Evolutionary conservation across 192 early-diverging fungal genomes (phyloP).

Genomic region (Coemansia sp.): DNA sequence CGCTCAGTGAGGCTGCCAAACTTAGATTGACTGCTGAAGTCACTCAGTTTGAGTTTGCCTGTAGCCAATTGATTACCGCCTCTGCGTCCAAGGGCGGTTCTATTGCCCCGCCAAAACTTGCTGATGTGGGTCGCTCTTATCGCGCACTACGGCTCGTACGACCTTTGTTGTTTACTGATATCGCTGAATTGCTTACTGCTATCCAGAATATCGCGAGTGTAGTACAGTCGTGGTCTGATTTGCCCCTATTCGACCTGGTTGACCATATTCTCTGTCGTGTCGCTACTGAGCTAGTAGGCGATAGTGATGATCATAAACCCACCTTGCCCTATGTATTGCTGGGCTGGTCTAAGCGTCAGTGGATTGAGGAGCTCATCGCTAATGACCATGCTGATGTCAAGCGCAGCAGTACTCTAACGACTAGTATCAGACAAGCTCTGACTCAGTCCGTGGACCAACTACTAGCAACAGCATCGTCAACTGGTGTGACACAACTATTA

Average conservation of each 20-base stretch:
- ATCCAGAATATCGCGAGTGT: not conserved
- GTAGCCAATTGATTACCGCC: slow-evolving; percentile 25
- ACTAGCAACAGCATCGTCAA: not conserved
- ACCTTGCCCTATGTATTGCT: slow-evolving; percentile 13
- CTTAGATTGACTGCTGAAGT: slow-evolving; percentile 24
- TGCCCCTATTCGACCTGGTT: slow-evolving; percentile 12
- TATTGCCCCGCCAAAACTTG: not conserved
- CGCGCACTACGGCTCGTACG: slow-evolving; percentile 23
- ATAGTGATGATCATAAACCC: not conserved
- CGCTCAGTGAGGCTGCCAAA: slow-evolving; percentile 31
- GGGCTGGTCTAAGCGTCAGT: slow-evolving; percentile 16
- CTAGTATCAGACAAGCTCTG: not conserved
- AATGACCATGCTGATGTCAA: not conserved
- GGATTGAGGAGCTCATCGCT: slow-evolving; percentile 6
- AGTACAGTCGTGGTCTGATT: not conserved
- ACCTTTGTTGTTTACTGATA: slow-evolving; percentile 33
- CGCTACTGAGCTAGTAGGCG: slow-evolving; percentile 13
- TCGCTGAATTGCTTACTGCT: not conserved
- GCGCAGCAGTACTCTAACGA: not conserved
- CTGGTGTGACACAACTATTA: not conserved
- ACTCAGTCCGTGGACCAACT: not conserved
- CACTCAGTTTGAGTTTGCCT: slow-evolving; percentile 43
- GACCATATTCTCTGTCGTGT: slow-evolving; percentile 23
- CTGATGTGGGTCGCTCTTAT: slow-evolving; percentile 17
- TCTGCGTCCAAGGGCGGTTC: not conserved